Evolutionary conservation across 2,329 filamentous ascomycete species (phyloP).

Genomic region (Aspergillus oerlinghausenensis): DNA sequence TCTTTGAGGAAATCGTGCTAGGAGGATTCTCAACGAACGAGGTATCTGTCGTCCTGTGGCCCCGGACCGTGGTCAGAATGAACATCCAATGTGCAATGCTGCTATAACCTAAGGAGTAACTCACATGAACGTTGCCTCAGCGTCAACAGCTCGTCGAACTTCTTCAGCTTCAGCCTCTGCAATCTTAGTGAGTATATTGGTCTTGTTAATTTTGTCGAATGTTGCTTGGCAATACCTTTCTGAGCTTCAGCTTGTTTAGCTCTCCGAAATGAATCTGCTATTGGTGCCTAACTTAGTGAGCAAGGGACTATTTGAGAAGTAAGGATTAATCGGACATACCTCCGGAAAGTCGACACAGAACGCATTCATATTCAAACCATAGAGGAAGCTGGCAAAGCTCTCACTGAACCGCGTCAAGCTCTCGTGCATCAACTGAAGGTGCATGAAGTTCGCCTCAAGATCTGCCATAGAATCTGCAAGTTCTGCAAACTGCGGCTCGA

Average conservation of each 20-base stretch:
- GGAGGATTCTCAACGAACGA: conserved; percentile 84
- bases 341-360: conserved; percentile 98
- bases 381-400: conserved; percentile 91
- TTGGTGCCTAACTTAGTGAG: conserved; percentile 59
- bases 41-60: conserved; percentile 75
- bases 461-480: conserved; percentile 91
- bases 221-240: conserved; percentile 30
- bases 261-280: conserved; percentile 74
- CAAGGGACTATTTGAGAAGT: not conserved
- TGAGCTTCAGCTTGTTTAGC: conserved; percentile 56
- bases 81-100: not conserved
- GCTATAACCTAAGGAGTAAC: conserved; percentile 22
- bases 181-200: conserved; percentile 9
- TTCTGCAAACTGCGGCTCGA: conserved; percentile 90
- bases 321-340: conserved; percentile 44
- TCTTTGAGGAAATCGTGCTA: conserved; percentile 45
- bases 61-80: conserved; percentile 2
- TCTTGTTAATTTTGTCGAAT: not conserved
- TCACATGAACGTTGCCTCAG: conserved; percentile 81
- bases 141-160: conserved; percentile 43
- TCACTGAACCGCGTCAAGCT: conserved; percentile 89
- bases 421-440: conserved; percentile 95
- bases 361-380: conserved; percentile 97
- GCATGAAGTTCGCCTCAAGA: conserved; percentile 94
- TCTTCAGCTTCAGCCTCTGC: conserved; percentile 32